Evolutionary conservation across 2,329 filamentous ascomycete genomes (phyloP), one percentile per base, ranked within the genome.

Genomic region (Calonectria leucothoes): DNA sequence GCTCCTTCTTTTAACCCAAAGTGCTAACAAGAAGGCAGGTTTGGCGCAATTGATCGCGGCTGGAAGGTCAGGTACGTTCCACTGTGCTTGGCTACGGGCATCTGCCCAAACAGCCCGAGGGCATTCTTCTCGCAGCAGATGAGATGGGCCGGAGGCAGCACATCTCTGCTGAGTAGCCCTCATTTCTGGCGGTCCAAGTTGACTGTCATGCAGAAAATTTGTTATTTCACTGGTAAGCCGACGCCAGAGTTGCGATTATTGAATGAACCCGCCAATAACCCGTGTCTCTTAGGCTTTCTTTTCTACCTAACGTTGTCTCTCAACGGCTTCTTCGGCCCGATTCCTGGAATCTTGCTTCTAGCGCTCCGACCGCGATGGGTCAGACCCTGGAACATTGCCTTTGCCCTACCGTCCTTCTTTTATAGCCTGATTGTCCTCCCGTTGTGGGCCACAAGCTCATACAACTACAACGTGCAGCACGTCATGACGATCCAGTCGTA

Each of bases 41-140:
- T 65, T 35, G 61, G 61, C 11, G 61, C 61, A 2, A 49, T 65
- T 20, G 61, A 65, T 4, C 61, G 61, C 15, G 61, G 61, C 6
- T 65, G 61, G 61, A 65, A 49, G 23, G 61, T 65, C 42, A 65
- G 49, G n/a, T 65, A 33, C 29, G 42, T 65, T 10, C 61, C 61
- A 11, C 25, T 49, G 4, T 48, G 39, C 61, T 35, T 65, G 42
- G 61, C 61, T 4, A 33, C 61, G 2, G 61, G 61, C 15, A 49
- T 65, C 3, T 65, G 61, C 12, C 61, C 61, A 45, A 33, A 48
- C 20, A 65, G 20, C 27, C 61, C 61, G 2, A 31, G 61, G 10
- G 25, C 61, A 15, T 65, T 65, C 25, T 65, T 65, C 42, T 65
- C 61, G 17, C 61, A 65, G 42, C 61, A 65, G 27, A 65, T 51